phyloP scores from a whole-genome alignment of 805 yeast genomes.

The Pichia heedii region DNA sequence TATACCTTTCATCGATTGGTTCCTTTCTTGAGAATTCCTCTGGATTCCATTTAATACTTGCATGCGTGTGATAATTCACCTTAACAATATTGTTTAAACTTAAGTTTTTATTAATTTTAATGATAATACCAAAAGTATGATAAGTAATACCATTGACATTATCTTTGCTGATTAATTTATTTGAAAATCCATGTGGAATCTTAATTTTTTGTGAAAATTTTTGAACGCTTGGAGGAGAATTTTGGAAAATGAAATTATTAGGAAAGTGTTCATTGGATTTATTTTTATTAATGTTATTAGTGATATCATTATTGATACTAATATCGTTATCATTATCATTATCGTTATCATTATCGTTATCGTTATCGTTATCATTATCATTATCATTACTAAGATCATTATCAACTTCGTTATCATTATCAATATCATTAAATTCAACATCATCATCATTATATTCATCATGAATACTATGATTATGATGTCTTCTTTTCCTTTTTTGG shows the following conservation, averaged over 20 bases:
- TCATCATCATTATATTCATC: conserved; percentile 16
- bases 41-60: conserved; percentile 37
- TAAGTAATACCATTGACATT: conserved; percentile 21
- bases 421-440: conserved; percentile 16
- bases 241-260: background rate
- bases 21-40: conserved; percentile 35
- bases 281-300: background rate
- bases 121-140: conserved; percentile 44
- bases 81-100: conserved; percentile 29
- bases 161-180: background rate
- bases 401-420: conserved; percentile 20
- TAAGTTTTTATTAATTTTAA: conserved; percentile 35
- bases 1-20: conserved; percentile 35
- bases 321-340: background rate
- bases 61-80: conserved; percentile 36
- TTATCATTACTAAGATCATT: conserved; percentile 2
- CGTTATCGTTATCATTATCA: conserved; percentile 18
- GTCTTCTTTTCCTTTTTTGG: conserved; percentile 17
- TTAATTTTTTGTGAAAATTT: background rate
- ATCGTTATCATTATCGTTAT: conserved; percentile 10
- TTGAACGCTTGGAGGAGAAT: background rate
- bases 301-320: background rate
- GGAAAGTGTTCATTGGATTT: background rate
- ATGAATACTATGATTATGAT: background rate
- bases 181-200: background rate